Percentiles rank a stretch among this genome's conserved stretches.
phyloP scores from a whole-genome alignment of 495 filamentous ascomycete genomes.

The Neurospora tetraspora region DNA sequence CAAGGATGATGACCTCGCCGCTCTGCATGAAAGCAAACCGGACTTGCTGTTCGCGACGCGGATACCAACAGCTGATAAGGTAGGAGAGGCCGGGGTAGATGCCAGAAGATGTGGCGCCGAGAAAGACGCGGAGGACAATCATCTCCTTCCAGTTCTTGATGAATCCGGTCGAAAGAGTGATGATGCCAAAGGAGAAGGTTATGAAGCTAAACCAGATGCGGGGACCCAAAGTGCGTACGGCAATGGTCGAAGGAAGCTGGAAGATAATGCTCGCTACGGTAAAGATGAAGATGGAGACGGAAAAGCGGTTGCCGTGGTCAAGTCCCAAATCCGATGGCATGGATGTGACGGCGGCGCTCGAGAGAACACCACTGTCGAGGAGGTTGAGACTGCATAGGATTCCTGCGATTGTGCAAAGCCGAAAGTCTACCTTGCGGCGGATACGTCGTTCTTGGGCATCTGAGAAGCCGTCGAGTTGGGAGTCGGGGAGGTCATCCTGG shows the following conservation, averaged over 20 bases:
- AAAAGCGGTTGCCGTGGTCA: conserved; percentile 52
- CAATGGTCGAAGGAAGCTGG: conserved; percentile 64
- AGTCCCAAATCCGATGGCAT: conserved; percentile 58
- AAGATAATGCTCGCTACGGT: conserved; percentile 65
- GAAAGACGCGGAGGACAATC: conserved; percentile 59
- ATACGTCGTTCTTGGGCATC: conserved; percentile 27
- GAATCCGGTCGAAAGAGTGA: conserved; percentile 66
- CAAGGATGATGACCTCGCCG: conserved; percentile 56
- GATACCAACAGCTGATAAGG: conserved; percentile 66
- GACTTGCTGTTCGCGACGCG: conserved; percentile 60
- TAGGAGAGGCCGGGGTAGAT: conserved; percentile 66
- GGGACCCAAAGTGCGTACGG: conserved; percentile 58
- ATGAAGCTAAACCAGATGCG: conserved; percentile 58
- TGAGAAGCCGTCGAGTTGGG: not conserved
- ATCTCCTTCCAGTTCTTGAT: conserved; percentile 61
- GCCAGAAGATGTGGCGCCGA: conserved; percentile 59
- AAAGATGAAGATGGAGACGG: conserved; percentile 70
- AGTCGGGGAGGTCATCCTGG: not conserved
- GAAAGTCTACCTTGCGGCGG: conserved; percentile 57
- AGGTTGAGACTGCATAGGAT: conserved; percentile 64
- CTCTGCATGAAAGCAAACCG: conserved; percentile 66
- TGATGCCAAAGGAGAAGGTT: conserved; percentile 59
- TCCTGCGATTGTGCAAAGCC: conserved; percentile 68
- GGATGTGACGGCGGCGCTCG: conserved; percentile 64
- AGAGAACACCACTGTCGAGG: conserved; percentile 68